A percentile compares a stretch with the other conserved stretches of the same genome.
These are phyloP conservation scores for Fusarium pilosicola DNA, from an alignment of 2,329 filamentous ascomycete genomes.

Conservation along the genomic window DNA sequence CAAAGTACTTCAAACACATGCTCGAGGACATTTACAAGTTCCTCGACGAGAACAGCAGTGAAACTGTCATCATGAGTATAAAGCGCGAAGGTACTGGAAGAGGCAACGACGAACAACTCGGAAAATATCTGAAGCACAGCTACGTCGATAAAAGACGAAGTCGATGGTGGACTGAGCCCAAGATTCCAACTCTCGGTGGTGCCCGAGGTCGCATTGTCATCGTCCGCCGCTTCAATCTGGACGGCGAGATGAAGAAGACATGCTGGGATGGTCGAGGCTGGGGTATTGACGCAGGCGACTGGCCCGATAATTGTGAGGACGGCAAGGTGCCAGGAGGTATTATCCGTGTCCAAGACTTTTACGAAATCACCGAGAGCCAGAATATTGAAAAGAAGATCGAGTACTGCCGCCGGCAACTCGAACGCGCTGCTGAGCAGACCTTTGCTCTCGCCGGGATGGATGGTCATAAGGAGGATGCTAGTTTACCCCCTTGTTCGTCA, in stretches of 20 bases:
- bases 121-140: conserved; percentile 75
- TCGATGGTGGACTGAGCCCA: conserved; percentile 82
- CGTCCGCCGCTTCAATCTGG: conserved; percentile 79
- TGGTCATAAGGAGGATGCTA: conserved; percentile 43
- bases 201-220: conserved; percentile 85
- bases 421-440: conserved; percentile 69
- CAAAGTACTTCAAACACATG: conserved; percentile 80
- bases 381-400: conserved; percentile 85
- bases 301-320: conserved; percentile 91
- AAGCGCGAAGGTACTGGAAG: conserved; percentile 91
- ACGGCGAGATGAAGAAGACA: conserved; percentile 60
- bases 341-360: conserved; percentile 93
- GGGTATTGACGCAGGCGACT: conserved; percentile 71
- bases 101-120: conserved; percentile 81
- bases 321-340: conserved; percentile 74
- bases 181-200: conserved; percentile 81
- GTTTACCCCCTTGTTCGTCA: conserved; percentile 76
- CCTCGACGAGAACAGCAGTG: conserved; percentile 78
- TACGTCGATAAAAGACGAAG: conserved; percentile 69
- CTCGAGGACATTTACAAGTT: conserved; percentile 78
- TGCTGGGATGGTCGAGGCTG: conserved; percentile 63
- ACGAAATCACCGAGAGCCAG: conserved; percentile 80
- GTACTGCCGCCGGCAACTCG: conserved; percentile 78
- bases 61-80: conserved; percentile 85
- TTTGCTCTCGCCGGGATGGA: conserved; percentile 56